Evolutionary conservation across 1,284 basidiomycete species (phyloP), one percentile per base, ranked within the genome.

Genomic region (Puccinia hordei): DNA sequence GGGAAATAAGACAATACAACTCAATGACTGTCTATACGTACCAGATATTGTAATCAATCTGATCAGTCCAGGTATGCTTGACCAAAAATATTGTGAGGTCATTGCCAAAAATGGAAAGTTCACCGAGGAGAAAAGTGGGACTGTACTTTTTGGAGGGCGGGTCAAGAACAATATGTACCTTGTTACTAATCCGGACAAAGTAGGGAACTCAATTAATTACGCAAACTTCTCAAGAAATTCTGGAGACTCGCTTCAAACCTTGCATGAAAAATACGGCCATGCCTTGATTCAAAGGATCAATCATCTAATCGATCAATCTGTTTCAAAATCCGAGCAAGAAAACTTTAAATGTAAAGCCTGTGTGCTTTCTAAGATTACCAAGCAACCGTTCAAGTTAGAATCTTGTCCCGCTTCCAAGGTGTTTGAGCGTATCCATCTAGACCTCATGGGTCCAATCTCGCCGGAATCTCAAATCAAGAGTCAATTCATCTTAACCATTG

Each of bases 11-110:
- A 46, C 27, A 44, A 66, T 66, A 9, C 13, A 17, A 1, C 63
- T 66, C 6, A 24, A 66, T n/a, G 38, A n/a, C 9, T 66, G 63
- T 19, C 24, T 66, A 1, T 66, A 66, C 24, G 63, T 66, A 35
- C 63, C 63, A 10, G 38, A 66, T n/a, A 66, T 66, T 44, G 63
- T 66, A 13, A 35, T 66, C 19, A 66, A 66, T n/a, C 15, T 66
- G 12, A 44, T 66, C 5, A 66, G 63, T 17, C 35, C 35, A 66
- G 63, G 63, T 4, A 6, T 46, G 2, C 38, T 66, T n/a, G 63
- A 44, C 6, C 10, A 19, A 8, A 6, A 66, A 44, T 5, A 24
- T 2, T n/a, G n/a, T 6, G n/a, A 41, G 44, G 35, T 66, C 63
- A n/a, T n/a, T n/a, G n/a, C 35, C 8, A 15, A 15, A 44, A 66